Base-by-base conservation (phyloP, 257 asterid species). In the Nemophila menziesii region DNA sequence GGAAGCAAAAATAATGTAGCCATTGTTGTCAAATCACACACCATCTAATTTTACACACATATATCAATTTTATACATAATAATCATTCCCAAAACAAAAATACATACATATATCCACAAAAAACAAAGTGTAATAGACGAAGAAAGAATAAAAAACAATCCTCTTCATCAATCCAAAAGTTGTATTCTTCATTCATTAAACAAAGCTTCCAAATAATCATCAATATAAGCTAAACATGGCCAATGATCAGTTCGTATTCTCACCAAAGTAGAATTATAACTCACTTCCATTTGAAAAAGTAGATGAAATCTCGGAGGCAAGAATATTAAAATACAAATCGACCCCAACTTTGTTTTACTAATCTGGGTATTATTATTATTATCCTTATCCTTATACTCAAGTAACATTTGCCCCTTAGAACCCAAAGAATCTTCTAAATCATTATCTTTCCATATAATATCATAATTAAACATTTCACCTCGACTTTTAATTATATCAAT, bases 221-320 rank as follows among this genome's bases (percentile, higher is more conserved):
- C 97, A 20, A 83, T 78, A 64, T 83, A 87, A 61, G 97, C 97
- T 19, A 87, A 68, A 66, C 97, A 83, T 12, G 95, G 95, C 97
- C 97, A 87, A 49, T 87, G 92, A 66, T 89, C 97, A 12, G 95
- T 89, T 68, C 93, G 74, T 55, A 89, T 77, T 66, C 95, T 77
- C 39, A 77, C 90, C 4, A 89, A 78, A 13, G 97, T 83, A 1
- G 95, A 80, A 44, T 51, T 52, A 47, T 70, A 80, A 43, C 58
- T 66, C 36, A 89, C 68, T 77, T 89, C 97, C 95, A 89, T 78
- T 54, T 70, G 93, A 29, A 89, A 82, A 55, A 89, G 90, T 23
- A 89, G 86, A 66, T 89, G 97, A 50, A 75, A 83, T 57, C 93
- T 80, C 33, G 97, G 97, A 9, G 95, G 97, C 34, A 89, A 93